phyloP scores from a whole-genome alignment of 345 rosid genomes.

The Eucalyptus regnans region DNA sequence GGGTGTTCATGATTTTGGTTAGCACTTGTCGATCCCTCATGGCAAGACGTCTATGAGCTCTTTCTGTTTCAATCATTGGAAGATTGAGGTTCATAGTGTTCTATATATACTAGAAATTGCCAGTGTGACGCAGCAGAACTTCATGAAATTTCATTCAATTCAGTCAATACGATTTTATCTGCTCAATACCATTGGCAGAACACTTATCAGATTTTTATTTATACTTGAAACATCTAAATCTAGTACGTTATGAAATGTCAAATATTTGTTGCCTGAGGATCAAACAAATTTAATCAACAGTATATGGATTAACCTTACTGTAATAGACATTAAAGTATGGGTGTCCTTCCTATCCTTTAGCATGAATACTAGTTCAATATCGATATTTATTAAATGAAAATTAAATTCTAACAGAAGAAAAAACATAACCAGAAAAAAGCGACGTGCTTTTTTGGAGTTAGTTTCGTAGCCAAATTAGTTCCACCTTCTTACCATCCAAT shows the following conservation, averaged over 20 bases:
- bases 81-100: neutral
- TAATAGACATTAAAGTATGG: neutral
- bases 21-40: neutral
- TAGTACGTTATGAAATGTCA: neutral
- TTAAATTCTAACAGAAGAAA: neutral
- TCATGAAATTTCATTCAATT: neutral
- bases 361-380: neutral
- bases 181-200: neutral
- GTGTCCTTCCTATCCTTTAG: neutral
- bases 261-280: neutral
- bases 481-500: neutral
- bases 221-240: neutral
- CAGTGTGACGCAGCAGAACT: neutral
- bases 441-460: neutral
- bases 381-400: neutral
- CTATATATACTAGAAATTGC: neutral
- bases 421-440: neutral
- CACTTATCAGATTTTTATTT: neutral
- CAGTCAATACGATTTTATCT: neutral
- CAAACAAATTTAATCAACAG: neutral
- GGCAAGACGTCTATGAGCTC: neutral
- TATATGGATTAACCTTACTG: neutral
- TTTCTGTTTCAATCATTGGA: neutral
- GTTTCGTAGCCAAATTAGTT: neutral
- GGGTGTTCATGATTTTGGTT: neutral